These are phyloP conservation scores for Trapa bicornis DNA, from an alignment of 345 rosid genomes.

Conservation along the genomic window DNA sequence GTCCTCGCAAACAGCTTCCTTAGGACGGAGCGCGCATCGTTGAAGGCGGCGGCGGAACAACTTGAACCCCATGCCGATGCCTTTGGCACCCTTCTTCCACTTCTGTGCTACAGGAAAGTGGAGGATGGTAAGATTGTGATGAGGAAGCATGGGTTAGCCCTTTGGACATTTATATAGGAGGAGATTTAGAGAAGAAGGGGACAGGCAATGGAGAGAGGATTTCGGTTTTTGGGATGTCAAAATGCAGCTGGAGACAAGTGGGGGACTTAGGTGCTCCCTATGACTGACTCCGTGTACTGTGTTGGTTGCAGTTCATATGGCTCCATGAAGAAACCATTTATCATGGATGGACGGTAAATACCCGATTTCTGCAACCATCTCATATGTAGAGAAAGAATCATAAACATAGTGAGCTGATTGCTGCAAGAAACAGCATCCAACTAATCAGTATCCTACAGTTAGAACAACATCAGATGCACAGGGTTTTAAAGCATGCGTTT, in stretches of 20 bases:
- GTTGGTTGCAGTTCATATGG: background rate
- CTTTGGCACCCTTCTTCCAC: background rate
- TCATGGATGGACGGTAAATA: background rate
- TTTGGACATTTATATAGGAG: background rate
- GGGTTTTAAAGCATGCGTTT: background rate
- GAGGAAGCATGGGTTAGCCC: background rate
- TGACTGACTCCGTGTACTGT: background rate
- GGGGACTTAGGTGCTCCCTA: background rate
- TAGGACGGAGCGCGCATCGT: slow-evolving; percentile 41
- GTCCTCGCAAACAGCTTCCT: slow-evolving; percentile 75
- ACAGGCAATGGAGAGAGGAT: too few species aligned
- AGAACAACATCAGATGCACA: background rate
- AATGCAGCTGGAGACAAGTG: slow-evolving; percentile 12
- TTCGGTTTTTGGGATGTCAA: background rate
- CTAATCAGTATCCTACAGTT: background rate
- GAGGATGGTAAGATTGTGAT: background rate
- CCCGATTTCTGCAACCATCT: slow-evolving; percentile 6
- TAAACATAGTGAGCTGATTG: slow-evolving; percentile 4
- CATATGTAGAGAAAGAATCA: slow-evolving; percentile 1
- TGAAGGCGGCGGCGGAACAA: background rate
- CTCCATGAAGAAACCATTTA: background rate
- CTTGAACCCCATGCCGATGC: background rate
- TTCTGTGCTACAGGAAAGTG: background rate
- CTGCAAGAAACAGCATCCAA: slow-evolving; percentile 5
- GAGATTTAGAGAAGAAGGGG: too few species aligned